Base-by-base conservation (phyloP, 2,329 filamentous ascomycete species). In the Fulvia fulva region DNA sequence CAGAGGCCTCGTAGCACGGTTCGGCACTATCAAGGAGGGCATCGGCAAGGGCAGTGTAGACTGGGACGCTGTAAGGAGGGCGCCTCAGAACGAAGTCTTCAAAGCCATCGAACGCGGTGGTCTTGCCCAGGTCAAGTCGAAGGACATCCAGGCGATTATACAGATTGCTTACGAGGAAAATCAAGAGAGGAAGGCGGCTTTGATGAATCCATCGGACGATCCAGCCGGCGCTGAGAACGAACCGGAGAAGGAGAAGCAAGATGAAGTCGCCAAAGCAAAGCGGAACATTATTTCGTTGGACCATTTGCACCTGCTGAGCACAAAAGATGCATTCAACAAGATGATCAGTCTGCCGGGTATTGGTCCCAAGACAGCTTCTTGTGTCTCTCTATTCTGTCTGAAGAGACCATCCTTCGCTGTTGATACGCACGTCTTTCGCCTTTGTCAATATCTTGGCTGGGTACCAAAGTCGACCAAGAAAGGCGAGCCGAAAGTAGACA, bases 131-230 rank as follows among this genome's bases (percentile, higher is more conserved):
- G 78, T 80, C 16, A 94, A 92, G 73, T 86, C 84, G 59, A 86
- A 81, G 53, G 80, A 87, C 63, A 90, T 95, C 68, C 91, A 92
- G 70, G 74, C 75, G 16, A 90, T 90, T 34, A 77, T 95, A 8
- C 83, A 90, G 53, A 84, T 86, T 73, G 87, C 91, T 0, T 85
- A 88, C 67, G 76, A 84, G 46, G 85, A 90, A 64, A 90, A 90
- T 37, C 78, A 83, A 64, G 74, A 76, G n/a, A 80, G 83, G 11
- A 79, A 77, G 21, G 73, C 81, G 21, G 79, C 78, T 0, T 77
- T 86, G 22, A 76, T 76, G 47, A 75, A 75, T 14, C 70, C 71
- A 1, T 55, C 56, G 5, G 52, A 57, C 4, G 50, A 59, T 14
- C 69, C 71, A 1, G 69, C 76, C 3, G 73, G 77, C 1, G 76